A percentile compares a stretch with the other conserved stretches of the same genome.
phyloP scores from a whole-genome alignment of 306 rosid species.

The Erythrophleum fordii region DNA sequence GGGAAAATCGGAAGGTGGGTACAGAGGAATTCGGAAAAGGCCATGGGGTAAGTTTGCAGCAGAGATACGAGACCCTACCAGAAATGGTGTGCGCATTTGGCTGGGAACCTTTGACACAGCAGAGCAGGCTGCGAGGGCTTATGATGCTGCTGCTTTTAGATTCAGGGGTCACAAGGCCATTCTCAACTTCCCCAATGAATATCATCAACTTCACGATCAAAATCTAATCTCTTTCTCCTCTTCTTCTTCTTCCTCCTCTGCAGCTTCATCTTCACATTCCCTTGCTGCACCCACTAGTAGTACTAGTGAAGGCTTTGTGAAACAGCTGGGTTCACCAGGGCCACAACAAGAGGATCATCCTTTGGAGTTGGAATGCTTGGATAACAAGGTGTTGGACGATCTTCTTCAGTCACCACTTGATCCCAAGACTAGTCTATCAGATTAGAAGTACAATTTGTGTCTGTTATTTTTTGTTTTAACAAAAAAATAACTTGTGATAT shows the following conservation, averaged over 20 bases:
- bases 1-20: slow-evolving; percentile 31
- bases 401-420: neutral
- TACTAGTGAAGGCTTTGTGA: neutral
- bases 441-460: too few species aligned
- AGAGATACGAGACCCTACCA: slow-evolving; percentile 79
- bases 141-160: neutral
- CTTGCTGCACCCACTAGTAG: neutral
- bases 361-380: neutral
- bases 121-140: neutral
- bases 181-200: neutral
- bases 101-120: neutral
- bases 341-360: neutral
- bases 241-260: neutral
- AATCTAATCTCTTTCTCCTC: neutral
- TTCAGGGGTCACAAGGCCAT: neutral
- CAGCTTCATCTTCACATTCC: neutral
- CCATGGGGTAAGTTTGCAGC: slow-evolving; percentile 93
- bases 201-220: neutral
- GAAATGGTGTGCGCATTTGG: slow-evolving; percentile 51
- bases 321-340: neutral
- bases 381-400: neutral
- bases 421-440: neutral
- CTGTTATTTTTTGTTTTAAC: too few species aligned
- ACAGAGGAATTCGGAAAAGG: slow-evolving; percentile 79
- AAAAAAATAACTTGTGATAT: too few species aligned